A percentile compares a stretch with the other conserved stretches of the same genome.
Conservation (phyloP, 2,329 filamentous ascomycete genomes). For the Cadophora luteo-olivacea region DNA sequence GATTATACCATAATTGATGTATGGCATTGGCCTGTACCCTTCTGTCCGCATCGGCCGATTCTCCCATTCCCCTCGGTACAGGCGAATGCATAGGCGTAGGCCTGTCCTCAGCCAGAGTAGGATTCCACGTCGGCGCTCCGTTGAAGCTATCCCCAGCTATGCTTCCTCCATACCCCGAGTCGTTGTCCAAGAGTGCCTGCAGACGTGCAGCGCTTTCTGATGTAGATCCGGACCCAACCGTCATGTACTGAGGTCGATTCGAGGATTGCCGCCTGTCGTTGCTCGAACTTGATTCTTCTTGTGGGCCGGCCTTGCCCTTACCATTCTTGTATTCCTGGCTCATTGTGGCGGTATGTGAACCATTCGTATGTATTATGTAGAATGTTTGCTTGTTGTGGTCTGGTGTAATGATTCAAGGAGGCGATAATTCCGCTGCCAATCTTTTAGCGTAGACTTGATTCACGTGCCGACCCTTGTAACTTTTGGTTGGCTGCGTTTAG, state of each 20-base stretch:
- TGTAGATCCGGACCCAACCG: conserved; percentile 81
- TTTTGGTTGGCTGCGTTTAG: conserved; percentile 1
- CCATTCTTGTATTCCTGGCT: conserved; percentile 64
- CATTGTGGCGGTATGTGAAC: conserved; percentile 51
- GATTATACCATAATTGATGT: conserved; percentile 93
- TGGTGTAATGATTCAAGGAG: conserved; percentile 31
- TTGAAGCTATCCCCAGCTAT: conserved; percentile 66
- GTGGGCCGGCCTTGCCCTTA: conserved; percentile 51
- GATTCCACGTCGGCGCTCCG: conserved; percentile 51
- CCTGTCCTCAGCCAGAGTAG: conserved; percentile 54
- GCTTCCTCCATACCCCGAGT: conserved; percentile 93
- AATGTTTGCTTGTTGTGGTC: conserved; percentile 25
- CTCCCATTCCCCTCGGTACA: conserved; percentile 35
- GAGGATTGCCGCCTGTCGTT: conserved; percentile 25
- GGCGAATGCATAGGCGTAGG: conserved; percentile 51
- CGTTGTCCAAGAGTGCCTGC: conserved; percentile 80
- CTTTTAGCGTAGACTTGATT: conserved; percentile 30
- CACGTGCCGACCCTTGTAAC: conserved; percentile 22
- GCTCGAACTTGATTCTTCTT: conserved; percentile 32
- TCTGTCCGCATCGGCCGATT: conserved; percentile 65
- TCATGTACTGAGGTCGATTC: conserved; percentile 75
- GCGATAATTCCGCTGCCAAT: conserved; percentile 31
- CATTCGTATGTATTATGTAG: conserved; percentile 31
- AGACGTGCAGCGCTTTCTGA: conserved; percentile 83
- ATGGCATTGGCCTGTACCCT: conserved; percentile 80